Base-by-base conservation (phyloP, 2,329 filamentous ascomycete genomes). In the Aspergillus uvarum region DNA sequence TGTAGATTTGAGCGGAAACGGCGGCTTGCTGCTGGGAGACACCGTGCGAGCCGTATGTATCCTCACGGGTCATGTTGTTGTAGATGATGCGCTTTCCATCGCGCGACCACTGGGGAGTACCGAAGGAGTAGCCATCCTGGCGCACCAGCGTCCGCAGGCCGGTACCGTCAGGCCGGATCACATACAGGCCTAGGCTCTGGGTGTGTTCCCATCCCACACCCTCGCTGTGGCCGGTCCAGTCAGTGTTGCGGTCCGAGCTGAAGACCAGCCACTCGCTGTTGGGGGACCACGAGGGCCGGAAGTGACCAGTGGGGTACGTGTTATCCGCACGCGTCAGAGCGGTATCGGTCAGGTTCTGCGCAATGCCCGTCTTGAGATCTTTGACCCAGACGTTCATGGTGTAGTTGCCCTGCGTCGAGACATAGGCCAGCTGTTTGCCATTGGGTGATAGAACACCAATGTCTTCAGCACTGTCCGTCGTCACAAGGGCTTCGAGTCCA, bases 181-280 rank as follows among this genome's bases (percentile, higher is more conserved):
- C 70, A 51, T 80, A 79, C n/a, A 80, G 64, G 0, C 75, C 76
- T 3, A 80, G 68, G 19, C 70, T 67, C 59, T 80, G 77, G 0
- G 76, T 76, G 58, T 79, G 77, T 57, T 79, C 71, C 77, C 77
- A 79, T 29, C 78, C 67, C 5, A 76, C 72, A 55, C 69, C 60
- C 61, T 61, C 72, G 12, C 74, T 72, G 58, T 80, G 77, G 0
- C 78, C 77, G 3, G 69, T 70, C 78, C 77, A 80, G 16, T 68
- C 66, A 1, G 77, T 79, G 55, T 79, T 79, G 29, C 74, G 72
- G 51, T 80, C 77, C 2, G 77, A 80, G 12, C 70, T 70, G 56
- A 80, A 79, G 2, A 70, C 73, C 55, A 80, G 67, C 74, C 75
- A 79, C 56, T 77, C 58, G 21, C 78, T 76, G 47, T 79, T 70